Conservation (phyloP, 345 rosid genomes). For the Gossypium mustelinum region DNA sequence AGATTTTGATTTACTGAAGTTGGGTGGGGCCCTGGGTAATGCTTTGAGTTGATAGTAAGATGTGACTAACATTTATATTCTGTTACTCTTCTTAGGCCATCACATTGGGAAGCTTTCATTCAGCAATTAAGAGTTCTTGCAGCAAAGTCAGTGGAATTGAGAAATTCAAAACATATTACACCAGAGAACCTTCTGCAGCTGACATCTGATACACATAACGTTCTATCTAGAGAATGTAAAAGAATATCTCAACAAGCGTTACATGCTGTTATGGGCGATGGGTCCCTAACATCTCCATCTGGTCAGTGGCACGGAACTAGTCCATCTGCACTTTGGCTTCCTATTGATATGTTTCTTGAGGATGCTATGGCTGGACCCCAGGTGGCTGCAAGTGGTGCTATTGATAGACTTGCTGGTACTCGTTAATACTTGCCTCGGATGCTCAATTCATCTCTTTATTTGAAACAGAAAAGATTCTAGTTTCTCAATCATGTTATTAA, state of each 20-base stretch:
- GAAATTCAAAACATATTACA: constrained; percentile 49
- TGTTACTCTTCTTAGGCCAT: constrained; percentile 48
- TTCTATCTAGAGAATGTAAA: constrained; percentile 45
- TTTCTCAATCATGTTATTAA: constrained; percentile 22
- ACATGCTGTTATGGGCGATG: constrained; percentile 51
- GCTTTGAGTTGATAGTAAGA: not conserved
- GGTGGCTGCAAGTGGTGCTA: constrained; percentile 66
- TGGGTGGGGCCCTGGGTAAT: constrained; percentile 7
- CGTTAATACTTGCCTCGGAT: constrained; percentile 17
- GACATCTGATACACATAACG: constrained; percentile 45
- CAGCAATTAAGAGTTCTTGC: constrained; percentile 57
- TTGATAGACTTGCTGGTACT: constrained; percentile 66
- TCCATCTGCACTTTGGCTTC: constrained; percentile 79
- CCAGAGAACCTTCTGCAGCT: constrained; percentile 59
- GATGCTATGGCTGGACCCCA: constrained; percentile 85
- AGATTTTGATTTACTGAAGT: constrained; percentile 1
- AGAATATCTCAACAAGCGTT: constrained; percentile 42
- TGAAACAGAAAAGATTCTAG: not conserved
- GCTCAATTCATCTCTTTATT: constrained; percentile 17
- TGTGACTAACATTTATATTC: not conserved
- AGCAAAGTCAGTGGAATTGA: constrained; percentile 55
- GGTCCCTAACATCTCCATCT: constrained; percentile 54
- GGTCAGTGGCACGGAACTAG: constrained; percentile 70
- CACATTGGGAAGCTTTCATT: constrained; percentile 70
- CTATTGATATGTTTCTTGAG: constrained; percentile 92